These are phyloP conservation scores for Porcisia deanei DNA, from an alignment of 208 protist species.

Conservation along the genomic window DNA sequence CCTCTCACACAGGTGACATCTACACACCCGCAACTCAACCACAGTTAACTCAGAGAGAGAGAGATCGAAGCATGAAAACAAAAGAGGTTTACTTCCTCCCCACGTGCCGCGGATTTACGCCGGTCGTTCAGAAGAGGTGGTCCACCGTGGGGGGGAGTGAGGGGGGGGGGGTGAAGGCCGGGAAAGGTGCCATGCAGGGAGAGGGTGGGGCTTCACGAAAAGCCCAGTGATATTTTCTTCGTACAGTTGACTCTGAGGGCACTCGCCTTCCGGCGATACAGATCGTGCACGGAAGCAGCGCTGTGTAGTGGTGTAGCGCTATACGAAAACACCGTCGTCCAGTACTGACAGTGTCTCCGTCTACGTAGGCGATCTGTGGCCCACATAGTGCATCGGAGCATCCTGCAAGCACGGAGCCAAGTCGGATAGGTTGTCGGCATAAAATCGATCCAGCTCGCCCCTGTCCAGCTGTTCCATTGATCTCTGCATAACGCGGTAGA, in stretches of 20 bases:
- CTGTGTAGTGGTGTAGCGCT: background rate
- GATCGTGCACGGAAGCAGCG: background rate
- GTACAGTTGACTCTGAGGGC: too few species aligned
- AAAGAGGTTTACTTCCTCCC: background rate
- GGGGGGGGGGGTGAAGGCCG: background rate
- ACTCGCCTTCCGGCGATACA: background rate
- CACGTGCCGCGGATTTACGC: background rate
- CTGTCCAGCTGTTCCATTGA: conserved; percentile 40
- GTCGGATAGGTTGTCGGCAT: conserved; percentile 26
- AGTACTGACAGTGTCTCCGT: background rate
- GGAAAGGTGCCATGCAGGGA: background rate
- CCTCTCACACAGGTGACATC: too few species aligned
- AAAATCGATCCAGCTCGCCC: conserved; percentile 81
- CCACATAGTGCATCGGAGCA: conserved; percentile 37
- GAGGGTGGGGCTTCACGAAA: background rate
- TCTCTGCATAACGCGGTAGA: conserved; percentile 55
- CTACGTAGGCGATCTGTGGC: background rate
- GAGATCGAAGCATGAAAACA: background rate
- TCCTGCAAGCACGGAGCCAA: conserved; percentile 2
- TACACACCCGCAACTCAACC: background rate
- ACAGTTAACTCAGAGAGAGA: background rate
- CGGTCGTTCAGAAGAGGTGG: background rate
- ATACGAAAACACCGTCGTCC: conserved; percentile 14
- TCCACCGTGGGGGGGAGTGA: background rate
- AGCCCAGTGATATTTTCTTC: background rate